Evolutionary conservation across 169 alveolate genomes (phyloP), one percentile per base, ranked within the genome.

Genomic region (Theileria sp.): DNA sequence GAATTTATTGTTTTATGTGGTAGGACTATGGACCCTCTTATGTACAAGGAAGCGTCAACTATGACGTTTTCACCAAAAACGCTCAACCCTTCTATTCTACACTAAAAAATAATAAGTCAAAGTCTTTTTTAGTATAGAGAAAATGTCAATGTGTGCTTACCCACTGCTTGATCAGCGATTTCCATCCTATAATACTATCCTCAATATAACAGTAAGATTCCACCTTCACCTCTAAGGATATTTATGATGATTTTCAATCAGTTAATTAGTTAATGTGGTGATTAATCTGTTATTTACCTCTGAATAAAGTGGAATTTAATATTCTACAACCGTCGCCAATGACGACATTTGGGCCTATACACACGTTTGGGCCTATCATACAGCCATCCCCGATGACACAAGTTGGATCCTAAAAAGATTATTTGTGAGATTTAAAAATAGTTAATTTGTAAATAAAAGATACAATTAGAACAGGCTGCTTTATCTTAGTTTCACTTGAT

Each of bases 251-350:
- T 10, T 36, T 28, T 0, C 10, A 26, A 15, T 44, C 4, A 44
- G 15, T 10, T 44, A 44, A 44, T 15, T 44, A 44, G 54, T 44
- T 44, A 44, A 13, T 44, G 13, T 58, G 12, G 26, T 58, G 67
- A 25, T 19, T 21, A 21, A n/a, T 58, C n/a, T 58, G 12, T 25
- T 26, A 25, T 73, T 0, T 89, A 78, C 94, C 94, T 19, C 87
- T 93, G 78, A 97, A 77, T 50, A 97, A 92, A 50, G 95, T 91
- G 49, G 97, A 75, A 69, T 94, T 89, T 66, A 87, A 85, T 12
- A 97, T 93, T 67, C 99, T 90, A 49, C 94, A 94, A 21, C 99
- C 99, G 21, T 92, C 92, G 44, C 97, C 98, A 17, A 98, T 90
- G 3, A 79, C 88, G 54, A 97, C 96, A 74, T 96, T 93, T 34